Percentiles rank a stretch among this genome's conserved stretches.
Evolutionary conservation across 768 basidiomycete species (phyloP).

Genomic region (Phlegmacium glaucopus): DNA sequence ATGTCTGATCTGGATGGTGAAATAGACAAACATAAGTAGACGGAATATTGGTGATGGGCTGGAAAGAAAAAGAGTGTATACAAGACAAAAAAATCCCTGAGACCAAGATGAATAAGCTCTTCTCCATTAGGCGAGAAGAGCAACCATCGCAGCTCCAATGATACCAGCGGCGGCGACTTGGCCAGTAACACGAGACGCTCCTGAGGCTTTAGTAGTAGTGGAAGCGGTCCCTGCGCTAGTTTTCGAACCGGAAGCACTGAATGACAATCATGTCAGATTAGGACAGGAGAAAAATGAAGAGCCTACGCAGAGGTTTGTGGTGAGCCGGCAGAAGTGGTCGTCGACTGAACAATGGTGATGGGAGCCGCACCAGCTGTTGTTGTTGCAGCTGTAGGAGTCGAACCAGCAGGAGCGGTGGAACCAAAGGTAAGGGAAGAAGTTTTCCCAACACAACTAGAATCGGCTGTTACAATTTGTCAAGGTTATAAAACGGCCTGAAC

Average conservation of each 20-base stretch:
- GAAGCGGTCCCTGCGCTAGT: not conserved
- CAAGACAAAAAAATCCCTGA: no score
- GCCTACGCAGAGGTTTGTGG: no score
- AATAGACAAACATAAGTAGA: no score
- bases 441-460: slow-evolving; percentile 32
- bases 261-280: no score
- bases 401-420: slow-evolving; percentile 7
- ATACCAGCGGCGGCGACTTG: slow-evolving; percentile 38
- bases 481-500: not conserved
- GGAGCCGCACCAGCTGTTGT: not conserved
- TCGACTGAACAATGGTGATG: no score
- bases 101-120: no score
- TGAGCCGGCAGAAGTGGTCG: no score
- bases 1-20: no score
- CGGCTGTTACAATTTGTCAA: slow-evolving; percentile 8
- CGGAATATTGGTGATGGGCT: no score
- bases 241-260: no score
- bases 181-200: slow-evolving; percentile 24
- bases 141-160: slow-evolving; percentile 42
- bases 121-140: slow-evolving; percentile 33
- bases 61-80: no score
- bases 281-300: no score
- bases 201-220: slow-evolving; percentile 21
- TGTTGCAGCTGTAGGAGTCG: not conserved
- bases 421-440: slow-evolving; percentile 1